Conservation (phyloP, 176 grass and related monocot species). For the Eragrostis curvula region DNA sequence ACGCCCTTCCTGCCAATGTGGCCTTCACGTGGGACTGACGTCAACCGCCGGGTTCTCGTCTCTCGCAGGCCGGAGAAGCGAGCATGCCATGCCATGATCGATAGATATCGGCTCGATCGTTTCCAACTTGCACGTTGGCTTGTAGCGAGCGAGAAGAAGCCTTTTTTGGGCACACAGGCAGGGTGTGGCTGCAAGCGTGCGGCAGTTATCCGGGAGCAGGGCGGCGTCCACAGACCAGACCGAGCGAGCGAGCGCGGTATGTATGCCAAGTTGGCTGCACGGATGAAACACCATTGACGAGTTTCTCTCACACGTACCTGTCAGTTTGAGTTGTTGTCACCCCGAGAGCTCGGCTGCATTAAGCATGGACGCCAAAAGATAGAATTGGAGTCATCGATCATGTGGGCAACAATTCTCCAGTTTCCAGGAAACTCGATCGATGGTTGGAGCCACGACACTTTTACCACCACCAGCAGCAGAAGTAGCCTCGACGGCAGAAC, state of each 20-base stretch:
- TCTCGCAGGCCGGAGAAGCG: too few species aligned
- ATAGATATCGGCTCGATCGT: background rate
- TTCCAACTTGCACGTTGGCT: background rate
- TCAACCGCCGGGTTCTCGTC: background rate
- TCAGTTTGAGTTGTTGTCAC: too few species aligned
- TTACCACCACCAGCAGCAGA: background rate
- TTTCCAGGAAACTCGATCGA: background rate
- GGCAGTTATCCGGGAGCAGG: background rate
- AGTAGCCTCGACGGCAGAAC: background rate
- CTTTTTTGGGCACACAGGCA: background rate
- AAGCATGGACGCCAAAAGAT: too few species aligned
- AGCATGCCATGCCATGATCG: background rate
- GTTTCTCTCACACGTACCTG: background rate
- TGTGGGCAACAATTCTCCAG: too few species aligned
- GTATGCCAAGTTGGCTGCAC: too few species aligned
- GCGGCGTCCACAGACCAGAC: background rate
- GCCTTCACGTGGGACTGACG: constrained; percentile 58
- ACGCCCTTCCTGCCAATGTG: constrained; percentile 20
- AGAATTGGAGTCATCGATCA: too few species aligned
- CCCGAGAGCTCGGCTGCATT: too few species aligned
- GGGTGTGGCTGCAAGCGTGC: background rate
- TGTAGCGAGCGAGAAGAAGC: background rate
- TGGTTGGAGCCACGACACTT: background rate
- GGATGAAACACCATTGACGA: background rate
- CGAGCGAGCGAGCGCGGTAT: background rate